These are phyloP conservation scores for Fagopyrum esculentum DNA, from an alignment of 148 eudicot genomes.

Conservation along the genomic window DNA sequence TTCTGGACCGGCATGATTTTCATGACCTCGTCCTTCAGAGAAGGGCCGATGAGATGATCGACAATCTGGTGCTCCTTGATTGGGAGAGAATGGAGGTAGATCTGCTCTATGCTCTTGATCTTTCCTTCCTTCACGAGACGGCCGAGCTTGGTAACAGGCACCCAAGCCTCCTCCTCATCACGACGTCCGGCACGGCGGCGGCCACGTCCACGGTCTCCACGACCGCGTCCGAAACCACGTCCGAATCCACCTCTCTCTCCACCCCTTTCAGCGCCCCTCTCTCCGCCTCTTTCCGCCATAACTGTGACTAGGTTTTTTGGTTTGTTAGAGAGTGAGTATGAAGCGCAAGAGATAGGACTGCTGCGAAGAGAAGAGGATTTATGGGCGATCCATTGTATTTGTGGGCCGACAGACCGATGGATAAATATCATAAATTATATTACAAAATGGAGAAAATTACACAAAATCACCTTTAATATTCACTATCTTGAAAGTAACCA, in stretches of 20 bases:
- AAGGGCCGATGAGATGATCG: constrained; percentile 41
- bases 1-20: constrained; percentile 93
- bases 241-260: constrained; percentile 5
- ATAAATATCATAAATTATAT: too few relatives aligned
- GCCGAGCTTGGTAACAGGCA: constrained; percentile 70
- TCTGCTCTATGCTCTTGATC: constrained; percentile 52
- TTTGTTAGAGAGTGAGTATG: background rate
- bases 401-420: background rate
- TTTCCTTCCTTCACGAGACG: constrained; percentile 53
- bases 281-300: constrained; percentile 6
- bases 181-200: constrained; percentile 61
- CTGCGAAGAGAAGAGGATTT: too few relatives aligned
- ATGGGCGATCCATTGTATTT: background rate
- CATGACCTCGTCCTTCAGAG: constrained; percentile 80
- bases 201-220: constrained; percentile 44
- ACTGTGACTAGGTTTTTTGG: background rate
- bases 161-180: constrained; percentile 65
- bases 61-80: constrained; percentile 78
- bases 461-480: too few relatives aligned
- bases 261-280: background rate
- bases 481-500: too few relatives aligned
- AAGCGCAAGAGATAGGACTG: background rate
- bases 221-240: background rate
- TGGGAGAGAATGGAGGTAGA: constrained; percentile 80
- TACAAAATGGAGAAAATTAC: too few relatives aligned